Evolutionary conservation across 2,329 filamentous ascomycete genomes (phyloP).

Genomic region (Fusarium vanettenii): DNA sequence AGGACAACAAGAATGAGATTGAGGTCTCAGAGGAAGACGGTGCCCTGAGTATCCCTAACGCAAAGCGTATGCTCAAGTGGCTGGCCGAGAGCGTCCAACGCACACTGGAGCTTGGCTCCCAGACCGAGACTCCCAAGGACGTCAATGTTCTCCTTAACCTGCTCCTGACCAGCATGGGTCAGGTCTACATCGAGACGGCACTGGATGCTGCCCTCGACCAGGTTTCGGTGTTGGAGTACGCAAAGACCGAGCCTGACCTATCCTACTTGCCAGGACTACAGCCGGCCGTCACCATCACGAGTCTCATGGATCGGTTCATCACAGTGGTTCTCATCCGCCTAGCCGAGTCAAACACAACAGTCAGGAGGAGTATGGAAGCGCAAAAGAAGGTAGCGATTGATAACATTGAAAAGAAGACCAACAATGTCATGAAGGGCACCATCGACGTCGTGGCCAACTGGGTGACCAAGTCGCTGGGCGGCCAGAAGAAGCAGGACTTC

Average conservation of each 20-base stretch:
- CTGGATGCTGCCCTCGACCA: constrained; percentile 78
- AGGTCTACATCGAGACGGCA: constrained; percentile 78
- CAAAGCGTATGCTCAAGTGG: constrained; percentile 99
- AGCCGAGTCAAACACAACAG: constrained; percentile 88
- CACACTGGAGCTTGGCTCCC: constrained; percentile 88
- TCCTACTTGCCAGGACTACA: constrained; percentile 83
- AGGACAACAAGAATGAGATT: constrained; percentile 83
- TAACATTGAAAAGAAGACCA: constrained; percentile 86
- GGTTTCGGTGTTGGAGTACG: constrained; percentile 79
- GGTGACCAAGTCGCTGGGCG: constrained; percentile 76
- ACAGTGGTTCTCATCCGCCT: constrained; percentile 90
- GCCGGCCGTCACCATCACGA: constrained; percentile 87
- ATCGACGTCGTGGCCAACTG: constrained; percentile 79
- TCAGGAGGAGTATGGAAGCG: constrained; percentile 89
- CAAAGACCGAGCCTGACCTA: constrained; percentile 88
- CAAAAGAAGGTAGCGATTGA: constrained; percentile 79
- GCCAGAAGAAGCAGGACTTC: constrained; percentile 91
- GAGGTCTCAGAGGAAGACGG: constrained; percentile 94
- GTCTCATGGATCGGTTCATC: constrained; percentile 93
- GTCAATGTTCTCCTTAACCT: constrained; percentile 86
- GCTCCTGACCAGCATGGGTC: constrained; percentile 87
- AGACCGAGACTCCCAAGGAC: constrained; percentile 92
- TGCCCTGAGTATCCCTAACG: constrained; percentile 81
- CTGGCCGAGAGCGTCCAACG: constrained; percentile 93
- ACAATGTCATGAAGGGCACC: constrained; percentile 66